Evolutionary conservation across 257 asterid genomes (phyloP).

Genomic region (Rauvolfia tetraphylla): DNA sequence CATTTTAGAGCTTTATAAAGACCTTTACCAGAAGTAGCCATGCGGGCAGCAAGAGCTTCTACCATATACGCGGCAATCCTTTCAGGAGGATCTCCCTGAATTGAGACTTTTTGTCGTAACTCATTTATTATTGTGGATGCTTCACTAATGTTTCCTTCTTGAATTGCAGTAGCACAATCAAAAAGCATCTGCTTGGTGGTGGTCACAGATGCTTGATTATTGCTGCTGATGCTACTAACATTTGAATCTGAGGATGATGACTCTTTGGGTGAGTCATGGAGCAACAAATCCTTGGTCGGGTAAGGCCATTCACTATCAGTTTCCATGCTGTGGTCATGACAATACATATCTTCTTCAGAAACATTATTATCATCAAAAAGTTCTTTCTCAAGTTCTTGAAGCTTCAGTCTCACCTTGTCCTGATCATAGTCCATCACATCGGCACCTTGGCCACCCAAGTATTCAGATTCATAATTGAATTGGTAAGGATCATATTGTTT

Average conservation of each 20-base stretch:
- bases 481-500: constrained; percentile 24
- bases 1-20: constrained; percentile 81
- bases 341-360: constrained; percentile 17
- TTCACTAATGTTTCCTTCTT: constrained; percentile 42
- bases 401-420: constrained; percentile 58
- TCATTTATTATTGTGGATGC: constrained; percentile 53
- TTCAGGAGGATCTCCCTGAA: constrained; percentile 81
- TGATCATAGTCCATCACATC: constrained; percentile 45
- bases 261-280: constrained; percentile 68
- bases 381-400: constrained; percentile 80
- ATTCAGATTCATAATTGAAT: constrained; percentile 34
- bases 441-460: constrained; percentile 34
- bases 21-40: constrained; percentile 85
- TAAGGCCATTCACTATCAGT: constrained; percentile 43
- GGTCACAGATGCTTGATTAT: constrained; percentile 34
- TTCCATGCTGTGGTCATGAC: constrained; percentile 40
- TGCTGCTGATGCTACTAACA: constrained; percentile 45
- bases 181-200: constrained; percentile 64
- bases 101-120: constrained; percentile 74
- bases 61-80: constrained; percentile 94
- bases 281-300: constrained; percentile 23
- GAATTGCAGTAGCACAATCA: constrained; percentile 67
- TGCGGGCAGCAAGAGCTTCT: constrained; percentile 85
- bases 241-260: constrained; percentile 57
- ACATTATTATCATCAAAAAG: constrained; percentile 55